A percentile compares a stretch with the other conserved stretches of the same genome.
Conservation (phyloP, 352 stramenopile genomes). For the Aphanomyces astaci region DNA sequence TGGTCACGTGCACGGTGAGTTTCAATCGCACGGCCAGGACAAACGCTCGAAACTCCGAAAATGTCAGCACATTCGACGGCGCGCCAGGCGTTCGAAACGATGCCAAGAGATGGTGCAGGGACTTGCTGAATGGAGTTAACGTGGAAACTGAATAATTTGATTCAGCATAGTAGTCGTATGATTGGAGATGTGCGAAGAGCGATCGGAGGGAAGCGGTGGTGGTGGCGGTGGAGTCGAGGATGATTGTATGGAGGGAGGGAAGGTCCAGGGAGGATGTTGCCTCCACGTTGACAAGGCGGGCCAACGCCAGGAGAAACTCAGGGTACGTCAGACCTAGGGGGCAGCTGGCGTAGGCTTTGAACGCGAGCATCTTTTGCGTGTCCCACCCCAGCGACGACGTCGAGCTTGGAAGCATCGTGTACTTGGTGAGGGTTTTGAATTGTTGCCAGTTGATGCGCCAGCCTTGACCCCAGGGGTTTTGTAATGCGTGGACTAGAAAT, state of each 20-base stretch:
- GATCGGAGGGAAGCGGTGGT: background rate
- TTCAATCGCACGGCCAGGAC: slow-evolving; percentile 11
- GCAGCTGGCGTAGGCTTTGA: slow-evolving; percentile 35
- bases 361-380: slow-evolving; percentile 33
- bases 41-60: slow-evolving; percentile 39
- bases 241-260: slow-evolving; percentile 20
- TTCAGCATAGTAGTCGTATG: background rate
- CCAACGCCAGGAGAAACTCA: slow-evolving; percentile 51
- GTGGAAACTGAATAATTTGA: background rate
- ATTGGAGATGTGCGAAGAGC: background rate
- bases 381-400: slow-evolving; percentile 22
- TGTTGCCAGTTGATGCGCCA: slow-evolving; percentile 51
- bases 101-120: slow-evolving; percentile 35
- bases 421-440: slow-evolving; percentile 37
- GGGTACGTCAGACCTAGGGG: slow-evolving; percentile 36
- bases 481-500: slow-evolving; percentile 50
- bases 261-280: slow-evolving; percentile 27
- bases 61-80: slow-evolving; percentile 29
- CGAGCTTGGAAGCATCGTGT: slow-evolving; percentile 21
- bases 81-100: slow-evolving; percentile 39
- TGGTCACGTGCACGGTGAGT: slow-evolving; percentile 33
- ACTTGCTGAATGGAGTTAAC: slow-evolving; percentile 32
- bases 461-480: slow-evolving; percentile 38
- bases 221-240: background rate
- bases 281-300: slow-evolving; percentile 41